phyloP scores from a whole-genome alignment of 2,329 filamentous ascomycete genomes.

The Fusarium nodosum region DNA sequence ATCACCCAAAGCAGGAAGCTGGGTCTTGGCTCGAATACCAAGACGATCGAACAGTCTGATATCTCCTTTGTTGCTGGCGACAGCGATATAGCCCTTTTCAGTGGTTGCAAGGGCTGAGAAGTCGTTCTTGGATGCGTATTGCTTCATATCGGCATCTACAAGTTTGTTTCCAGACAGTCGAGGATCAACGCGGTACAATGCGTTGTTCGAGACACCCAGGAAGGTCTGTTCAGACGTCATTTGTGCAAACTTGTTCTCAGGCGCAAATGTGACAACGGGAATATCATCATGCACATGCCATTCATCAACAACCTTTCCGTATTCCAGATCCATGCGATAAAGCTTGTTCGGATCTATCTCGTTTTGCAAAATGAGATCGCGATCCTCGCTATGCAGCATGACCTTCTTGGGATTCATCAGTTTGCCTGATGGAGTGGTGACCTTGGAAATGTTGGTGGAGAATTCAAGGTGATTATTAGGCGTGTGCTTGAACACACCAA shows the following conservation, averaged over 20 bases:
- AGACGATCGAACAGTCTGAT: constrained; percentile 96
- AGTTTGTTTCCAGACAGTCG: constrained; percentile 91
- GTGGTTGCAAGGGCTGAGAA: constrained; percentile 96
- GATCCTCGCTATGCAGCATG: constrained; percentile 93
- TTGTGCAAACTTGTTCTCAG: constrained; percentile 97
- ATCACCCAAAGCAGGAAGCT: constrained; percentile 94
- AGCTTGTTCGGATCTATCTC: constrained; percentile 86
- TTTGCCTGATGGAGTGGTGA: constrained; percentile 87
- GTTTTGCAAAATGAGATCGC: constrained; percentile 91
- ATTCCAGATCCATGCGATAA: constrained; percentile 97
- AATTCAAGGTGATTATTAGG: constrained; percentile 93
- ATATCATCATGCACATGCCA: constrained; percentile 99
- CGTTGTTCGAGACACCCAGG: constrained; percentile 91
- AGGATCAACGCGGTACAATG: constrained; percentile 93
- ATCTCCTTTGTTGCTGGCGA: constrained; percentile 97
- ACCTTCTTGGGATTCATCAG: constrained; percentile 96
- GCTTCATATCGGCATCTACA: constrained; percentile 92
- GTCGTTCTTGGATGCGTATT: constrained; percentile 96
- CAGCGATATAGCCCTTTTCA: constrained; percentile 95
- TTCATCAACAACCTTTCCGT: constrained; percentile 97
- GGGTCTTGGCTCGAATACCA: constrained; percentile 97
- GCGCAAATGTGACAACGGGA: constrained; percentile 89
- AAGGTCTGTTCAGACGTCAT: constrained; percentile 97
- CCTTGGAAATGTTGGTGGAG: constrained; percentile 96
- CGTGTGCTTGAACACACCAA: constrained; percentile 98